A percentile compares a stretch with the other conserved stretches of the same genome.
phyloP scores from a whole-genome alignment of 306 rosid genomes.

The Begonia masoniana region DNA sequence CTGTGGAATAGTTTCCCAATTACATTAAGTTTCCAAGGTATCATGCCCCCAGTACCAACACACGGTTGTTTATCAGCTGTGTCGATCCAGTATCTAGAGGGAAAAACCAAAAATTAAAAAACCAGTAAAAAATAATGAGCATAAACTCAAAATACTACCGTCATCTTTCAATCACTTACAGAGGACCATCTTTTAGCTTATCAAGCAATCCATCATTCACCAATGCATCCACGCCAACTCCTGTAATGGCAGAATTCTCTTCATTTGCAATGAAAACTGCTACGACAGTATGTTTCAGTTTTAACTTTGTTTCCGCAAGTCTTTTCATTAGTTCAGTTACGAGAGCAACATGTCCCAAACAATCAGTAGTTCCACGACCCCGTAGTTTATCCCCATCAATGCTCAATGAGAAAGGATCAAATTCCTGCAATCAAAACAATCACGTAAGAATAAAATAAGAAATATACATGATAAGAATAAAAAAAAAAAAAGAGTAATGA shows the following conservation, averaged over 20 bases:
- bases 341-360: slow-evolving; percentile 91
- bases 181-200: slow-evolving; percentile 66
- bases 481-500: too few species aligned
- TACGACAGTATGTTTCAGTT: slow-evolving; percentile 68
- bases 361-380: slow-evolving; percentile 95
- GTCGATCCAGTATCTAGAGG: slow-evolving; percentile 74
- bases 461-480: too few species aligned
- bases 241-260: slow-evolving; percentile 73
- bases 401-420: slow-evolving; percentile 84
- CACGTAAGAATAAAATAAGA: not conserved
- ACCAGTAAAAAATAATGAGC: not conserved
- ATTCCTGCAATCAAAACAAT: slow-evolving; percentile 35
- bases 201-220: slow-evolving; percentile 61
- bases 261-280: slow-evolving; percentile 84
- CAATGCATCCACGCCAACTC: slow-evolving; percentile 88
- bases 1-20: slow-evolving; percentile 88
- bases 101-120: slow-evolving; percentile 12
- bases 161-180: slow-evolving; percentile 37
- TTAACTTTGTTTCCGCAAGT: slow-evolving; percentile 65
- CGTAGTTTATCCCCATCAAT: slow-evolving; percentile 76
- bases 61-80: slow-evolving; percentile 95
- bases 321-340: slow-evolving; percentile 68
- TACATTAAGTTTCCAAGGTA: slow-evolving; percentile 80
- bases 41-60: slow-evolving; percentile 85
- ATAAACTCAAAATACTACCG: too few species aligned